These are phyloP conservation scores for Barnettozyma hawaiiensis DNA, from an alignment of 1,139 yeast genomes.

Conservation along the genomic window DNA sequence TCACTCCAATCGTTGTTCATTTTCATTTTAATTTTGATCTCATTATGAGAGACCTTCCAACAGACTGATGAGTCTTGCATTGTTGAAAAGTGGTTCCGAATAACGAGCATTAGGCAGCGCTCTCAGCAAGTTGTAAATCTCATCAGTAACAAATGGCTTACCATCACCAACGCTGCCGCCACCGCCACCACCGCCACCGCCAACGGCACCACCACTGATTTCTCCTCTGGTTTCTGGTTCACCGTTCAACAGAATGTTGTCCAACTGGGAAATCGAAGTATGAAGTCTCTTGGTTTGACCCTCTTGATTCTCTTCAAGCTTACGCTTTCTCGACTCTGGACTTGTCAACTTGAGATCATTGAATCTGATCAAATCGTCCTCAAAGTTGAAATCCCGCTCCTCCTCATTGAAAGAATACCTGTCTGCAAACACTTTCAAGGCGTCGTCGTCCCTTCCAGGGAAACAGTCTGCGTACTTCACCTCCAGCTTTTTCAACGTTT, in stretches of 20 bases:
- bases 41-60: conserved; percentile 6
- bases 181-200: conserved; percentile 4
- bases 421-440: conserved; percentile 31
- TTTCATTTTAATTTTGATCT: neutral
- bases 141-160: conserved; percentile 30
- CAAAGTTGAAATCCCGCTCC: conserved; percentile 13
- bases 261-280: neutral
- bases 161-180: conserved; percentile 5
- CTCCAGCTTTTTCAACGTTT: conserved; percentile 62
- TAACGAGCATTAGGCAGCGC: conserved; percentile 38
- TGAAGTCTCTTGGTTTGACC: neutral
- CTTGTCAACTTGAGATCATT: conserved; percentile 15
- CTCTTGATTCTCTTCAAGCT: conserved; percentile 7
- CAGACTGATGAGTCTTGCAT: conserved; percentile 17
- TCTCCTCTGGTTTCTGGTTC: conserved; percentile 3
- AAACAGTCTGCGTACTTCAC: conserved; percentile 60
- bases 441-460: conserved; percentile 47
- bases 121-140: conserved; percentile 46
- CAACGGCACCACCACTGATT: too few relatives aligned
- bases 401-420: conserved; percentile 32
- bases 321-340: conserved; percentile 12
- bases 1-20: too few relatives aligned
- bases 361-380: conserved; percentile 21
- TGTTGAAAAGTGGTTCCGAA: conserved; percentile 19
- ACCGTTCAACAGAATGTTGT: neutral